Evolutionary conservation across 2,329 filamentous ascomycete genomes (phyloP).

Genomic region (Pseudogymnoascus sp.): DNA sequence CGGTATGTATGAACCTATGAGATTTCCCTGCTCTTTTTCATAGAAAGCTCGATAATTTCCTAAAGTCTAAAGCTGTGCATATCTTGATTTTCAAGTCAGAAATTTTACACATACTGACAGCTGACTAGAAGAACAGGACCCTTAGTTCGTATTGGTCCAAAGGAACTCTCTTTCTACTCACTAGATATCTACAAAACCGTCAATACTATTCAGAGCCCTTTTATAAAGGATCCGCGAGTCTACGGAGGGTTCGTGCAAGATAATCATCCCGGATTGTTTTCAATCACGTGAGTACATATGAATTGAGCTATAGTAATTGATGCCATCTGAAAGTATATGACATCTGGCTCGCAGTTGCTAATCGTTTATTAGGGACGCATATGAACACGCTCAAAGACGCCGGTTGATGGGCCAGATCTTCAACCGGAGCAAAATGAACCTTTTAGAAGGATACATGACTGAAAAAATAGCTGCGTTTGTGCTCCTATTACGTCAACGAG

Average conservation of each 20-base stretch:
- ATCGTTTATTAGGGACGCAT: conserved; percentile 17
- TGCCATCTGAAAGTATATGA: background rate
- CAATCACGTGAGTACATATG: conserved; percentile 9
- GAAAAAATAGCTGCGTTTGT: conserved; percentile 20
- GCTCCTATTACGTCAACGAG: background rate
- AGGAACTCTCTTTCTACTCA: conserved; percentile 12
- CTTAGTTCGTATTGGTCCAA: conserved; percentile 11
- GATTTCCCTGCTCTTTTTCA: background rate
- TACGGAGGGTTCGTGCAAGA: conserved; percentile 13
- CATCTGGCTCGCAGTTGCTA: background rate
- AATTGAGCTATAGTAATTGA: background rate
- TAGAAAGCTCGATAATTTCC: background rate
- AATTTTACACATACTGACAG: background rate
- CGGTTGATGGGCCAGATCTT: conserved; percentile 27
- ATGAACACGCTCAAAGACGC: conserved; percentile 25
- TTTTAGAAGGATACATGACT: conserved; percentile 22
- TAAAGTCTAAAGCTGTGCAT: background rate
- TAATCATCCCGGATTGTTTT: conserved; percentile 11
- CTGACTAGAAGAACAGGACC: conserved; percentile 6
- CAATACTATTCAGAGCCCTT: background rate
- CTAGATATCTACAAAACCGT: conserved; percentile 13
- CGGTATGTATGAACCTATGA: background rate
- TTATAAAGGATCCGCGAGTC: conserved; percentile 11
- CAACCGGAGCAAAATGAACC: conserved; percentile 23
- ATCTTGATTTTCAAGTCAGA: background rate